A percentile compares a stretch with the other conserved stretches of the same genome.
These are phyloP conservation scores for Marvania coccoides DNA, from an alignment of 139 green algal genomes.

Conservation along the genomic window DNA sequence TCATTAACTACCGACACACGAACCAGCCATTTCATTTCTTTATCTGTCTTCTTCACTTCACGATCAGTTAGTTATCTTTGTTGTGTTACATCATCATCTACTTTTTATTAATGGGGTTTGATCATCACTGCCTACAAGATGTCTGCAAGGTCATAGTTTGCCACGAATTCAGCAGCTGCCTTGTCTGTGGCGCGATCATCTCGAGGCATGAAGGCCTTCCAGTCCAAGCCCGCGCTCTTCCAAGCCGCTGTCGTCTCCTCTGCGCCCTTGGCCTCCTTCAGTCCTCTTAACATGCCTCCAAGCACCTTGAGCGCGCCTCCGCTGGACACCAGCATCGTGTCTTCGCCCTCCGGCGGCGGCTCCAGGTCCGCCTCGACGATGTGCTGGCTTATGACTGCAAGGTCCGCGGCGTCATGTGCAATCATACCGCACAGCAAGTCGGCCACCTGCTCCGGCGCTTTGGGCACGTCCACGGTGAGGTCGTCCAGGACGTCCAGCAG, in stretches of 20 bases:
- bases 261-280: slow-evolving; percentile 10
- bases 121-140: too few species aligned
- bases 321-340: slow-evolving; percentile 29
- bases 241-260: slow-evolving; percentile 9
- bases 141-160: too few species aligned
- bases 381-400: slow-evolving; percentile 12
- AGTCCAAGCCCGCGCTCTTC: neutral
- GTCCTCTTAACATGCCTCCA: neutral
- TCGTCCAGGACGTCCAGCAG: slow-evolving; percentile 26
- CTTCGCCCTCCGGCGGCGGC: slow-evolving; percentile 14
- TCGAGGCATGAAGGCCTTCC: too few species aligned
- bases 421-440: slow-evolving; percentile 24
- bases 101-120: too few species aligned
- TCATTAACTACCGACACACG: too few species aligned
- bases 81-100: too few species aligned
- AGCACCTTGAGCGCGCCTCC: slow-evolving; percentile 19
- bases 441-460: slow-evolving; percentile 28
- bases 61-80: too few species aligned
- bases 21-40: too few species aligned
- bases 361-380: slow-evolving; percentile 25
- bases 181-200: too few species aligned
- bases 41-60: too few species aligned
- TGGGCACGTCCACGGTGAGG: slow-evolving; percentile 27
- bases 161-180: too few species aligned
- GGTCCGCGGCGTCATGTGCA: slow-evolving; percentile 3